phyloP scores from a whole-genome alignment of 2,329 filamentous ascomycete genomes.

The Stylonectria norvegica region DNA sequence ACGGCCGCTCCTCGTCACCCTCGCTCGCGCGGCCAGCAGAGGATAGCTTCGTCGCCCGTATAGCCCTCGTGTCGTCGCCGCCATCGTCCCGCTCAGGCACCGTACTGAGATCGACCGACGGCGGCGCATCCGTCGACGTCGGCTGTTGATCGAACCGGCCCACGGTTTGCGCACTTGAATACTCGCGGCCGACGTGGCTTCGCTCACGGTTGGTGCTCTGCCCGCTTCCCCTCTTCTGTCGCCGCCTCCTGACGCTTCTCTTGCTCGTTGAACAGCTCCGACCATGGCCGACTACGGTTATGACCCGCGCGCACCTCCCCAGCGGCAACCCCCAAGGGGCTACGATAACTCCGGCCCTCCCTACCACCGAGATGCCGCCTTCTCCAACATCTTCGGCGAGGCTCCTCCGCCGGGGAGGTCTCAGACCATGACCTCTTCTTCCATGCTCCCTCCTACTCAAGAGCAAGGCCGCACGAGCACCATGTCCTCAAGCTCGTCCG shows the following conservation, averaged over 20 bases:
- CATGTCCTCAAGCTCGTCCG: constrained; percentile 56
- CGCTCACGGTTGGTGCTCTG: constrained; percentile 22
- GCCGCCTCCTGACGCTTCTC: constrained; percentile 8
- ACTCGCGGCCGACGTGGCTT: constrained; percentile 10
- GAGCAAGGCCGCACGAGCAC: constrained; percentile 71
- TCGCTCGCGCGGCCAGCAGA: constrained; percentile 12
- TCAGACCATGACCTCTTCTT: constrained; percentile 89
- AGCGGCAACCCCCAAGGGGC: constrained; percentile 39
- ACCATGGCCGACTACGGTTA: constrained; percentile 59
- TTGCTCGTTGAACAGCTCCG: constrained; percentile 1
- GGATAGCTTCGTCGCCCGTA: constrained; percentile 2
- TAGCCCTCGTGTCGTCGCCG: constrained; percentile 11
- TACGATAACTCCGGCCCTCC: constrained; percentile 50
- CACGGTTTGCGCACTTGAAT: constrained; percentile 21
- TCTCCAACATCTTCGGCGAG: constrained; percentile 91
- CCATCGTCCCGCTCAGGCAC: constrained; percentile 19
- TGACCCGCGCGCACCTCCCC: constrained; percentile 47
- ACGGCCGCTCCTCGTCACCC: constrained; percentile 14
- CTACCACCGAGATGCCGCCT: constrained; percentile 86
- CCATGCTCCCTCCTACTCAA: constrained; percentile 46
- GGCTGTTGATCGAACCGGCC: constrained; percentile 24
- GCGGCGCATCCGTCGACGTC: constrained; percentile 33
- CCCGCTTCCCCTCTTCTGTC: constrained; percentile 4
- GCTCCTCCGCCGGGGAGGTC: constrained; percentile 83
- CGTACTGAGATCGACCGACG: constrained; percentile 30